These are phyloP conservation scores for Geosmithia flava DNA, from an alignment of 2,329 filamentous ascomycete species.

Conservation along the genomic window DNA sequence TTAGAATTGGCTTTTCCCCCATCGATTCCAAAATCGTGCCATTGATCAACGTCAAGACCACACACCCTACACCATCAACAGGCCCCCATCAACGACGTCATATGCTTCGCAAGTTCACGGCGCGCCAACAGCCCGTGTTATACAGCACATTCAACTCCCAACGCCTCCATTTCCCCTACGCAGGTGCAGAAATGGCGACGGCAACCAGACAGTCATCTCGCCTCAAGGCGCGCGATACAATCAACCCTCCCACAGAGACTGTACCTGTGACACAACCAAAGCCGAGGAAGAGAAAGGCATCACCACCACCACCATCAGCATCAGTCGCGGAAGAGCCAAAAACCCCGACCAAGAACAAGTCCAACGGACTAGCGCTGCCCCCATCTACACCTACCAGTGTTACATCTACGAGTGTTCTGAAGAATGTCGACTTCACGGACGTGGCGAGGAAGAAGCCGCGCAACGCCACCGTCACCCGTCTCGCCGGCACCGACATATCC, in stretches of 20 bases:
- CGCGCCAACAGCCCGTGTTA: background rate
- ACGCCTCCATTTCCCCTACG: conserved; percentile 1
- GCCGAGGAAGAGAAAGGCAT: conserved; percentile 21
- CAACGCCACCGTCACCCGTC: conserved; percentile 32
- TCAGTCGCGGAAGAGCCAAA: conserved; percentile 8
- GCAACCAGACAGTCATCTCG: conserved; percentile 26
- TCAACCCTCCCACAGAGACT: conserved; percentile 4
- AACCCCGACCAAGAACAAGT: conserved; percentile 17
- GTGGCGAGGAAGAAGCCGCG: conserved; percentile 22
- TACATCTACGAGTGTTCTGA: conserved; percentile 19
- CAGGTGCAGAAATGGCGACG: conserved; percentile 12
- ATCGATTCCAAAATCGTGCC: too few relatives aligned
- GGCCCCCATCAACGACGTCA: background rate
- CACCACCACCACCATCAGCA: background rate
- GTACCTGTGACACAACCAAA: conserved; percentile 7
- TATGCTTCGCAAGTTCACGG: conserved; percentile 1
- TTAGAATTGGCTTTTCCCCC: too few relatives aligned
- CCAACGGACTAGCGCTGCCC: conserved; percentile 17
- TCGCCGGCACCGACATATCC: conserved; percentile 50
- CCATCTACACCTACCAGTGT: conserved; percentile 33
- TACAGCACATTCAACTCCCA: background rate
- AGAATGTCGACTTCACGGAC: conserved; percentile 6
- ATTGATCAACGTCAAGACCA: too few relatives aligned
- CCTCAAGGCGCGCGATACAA: conserved; percentile 18
- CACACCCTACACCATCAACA: too few relatives aligned